Conservation (phyloP, 129 eudicot species). For the Sambucus nigra region DNA sequence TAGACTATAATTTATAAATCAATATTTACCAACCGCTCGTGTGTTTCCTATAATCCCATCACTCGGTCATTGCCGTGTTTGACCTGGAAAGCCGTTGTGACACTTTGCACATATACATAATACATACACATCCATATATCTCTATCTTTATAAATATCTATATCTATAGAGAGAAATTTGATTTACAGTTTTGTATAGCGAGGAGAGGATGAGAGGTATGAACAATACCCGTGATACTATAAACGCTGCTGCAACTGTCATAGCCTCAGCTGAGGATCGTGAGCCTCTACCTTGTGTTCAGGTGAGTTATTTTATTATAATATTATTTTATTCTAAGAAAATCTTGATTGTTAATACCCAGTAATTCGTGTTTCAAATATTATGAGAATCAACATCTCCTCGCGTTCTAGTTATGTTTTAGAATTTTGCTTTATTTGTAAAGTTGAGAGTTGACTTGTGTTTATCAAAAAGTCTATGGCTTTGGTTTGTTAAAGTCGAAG, state of each 20-base stretch:
- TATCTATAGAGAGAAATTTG: slow-evolving; percentile 4
- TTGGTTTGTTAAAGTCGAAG: neutral
- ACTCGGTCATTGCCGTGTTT: slow-evolving; percentile 76
- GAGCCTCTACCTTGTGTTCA: slow-evolving; percentile 33
- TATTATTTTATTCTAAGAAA: slow-evolving; percentile 5
- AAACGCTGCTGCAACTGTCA: slow-evolving; percentile 47
- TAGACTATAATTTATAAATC: neutral
- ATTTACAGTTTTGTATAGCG: neutral
- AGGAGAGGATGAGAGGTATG: neutral
- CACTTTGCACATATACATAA: slow-evolving; percentile 7
- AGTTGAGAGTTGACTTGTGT: slow-evolving; percentile 6
- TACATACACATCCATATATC: neutral
- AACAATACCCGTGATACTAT: slow-evolving; percentile 35
- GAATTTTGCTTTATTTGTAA: neutral
- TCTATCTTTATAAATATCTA: neutral
- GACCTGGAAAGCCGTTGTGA: slow-evolving; percentile 58
- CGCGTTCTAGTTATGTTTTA: neutral
- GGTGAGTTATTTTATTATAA: slow-evolving; percentile 14
- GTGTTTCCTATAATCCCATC: slow-evolving; percentile 22
- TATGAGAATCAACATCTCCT: slow-evolving; percentile 1
- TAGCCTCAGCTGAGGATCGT: slow-evolving; percentile 38
- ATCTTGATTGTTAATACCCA: neutral
- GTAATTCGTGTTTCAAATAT: neutral
- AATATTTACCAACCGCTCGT: slow-evolving; percentile 5
- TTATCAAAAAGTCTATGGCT: neutral